phyloP scores from a whole-genome alignment of 2,329 filamentous ascomycete species.

The Lasiodiplodia sp. region DNA sequence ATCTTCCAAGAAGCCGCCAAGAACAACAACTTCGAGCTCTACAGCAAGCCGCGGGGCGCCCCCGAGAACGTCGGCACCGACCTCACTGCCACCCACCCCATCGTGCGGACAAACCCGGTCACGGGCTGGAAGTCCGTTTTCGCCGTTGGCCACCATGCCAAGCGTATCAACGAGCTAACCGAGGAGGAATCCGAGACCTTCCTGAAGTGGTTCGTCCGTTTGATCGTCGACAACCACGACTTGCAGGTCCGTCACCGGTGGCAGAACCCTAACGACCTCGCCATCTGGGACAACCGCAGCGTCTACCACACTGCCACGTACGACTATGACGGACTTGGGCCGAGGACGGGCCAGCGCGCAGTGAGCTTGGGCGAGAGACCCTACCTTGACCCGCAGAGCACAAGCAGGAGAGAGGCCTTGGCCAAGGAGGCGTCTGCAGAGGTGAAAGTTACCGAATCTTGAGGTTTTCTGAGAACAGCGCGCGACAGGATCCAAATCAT shows the following conservation, averaged over 20 bases:
- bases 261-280: constrained; percentile 58
- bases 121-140: constrained; percentile 67
- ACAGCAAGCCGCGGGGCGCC: constrained; percentile 57
- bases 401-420: constrained; percentile 53
- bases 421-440: constrained; percentile 7
- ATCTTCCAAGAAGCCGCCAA: constrained; percentile 51
- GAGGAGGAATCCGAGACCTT: constrained; percentile 52
- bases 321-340: constrained; percentile 63
- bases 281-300: constrained; percentile 72
- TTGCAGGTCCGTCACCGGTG: constrained; percentile 59
- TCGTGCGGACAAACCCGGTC: constrained; percentile 68
- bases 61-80: constrained; percentile 63
- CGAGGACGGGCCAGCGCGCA: constrained; percentile 59
- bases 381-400: constrained; percentile 60
- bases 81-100: constrained; percentile 61
- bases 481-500: too few relatives aligned
- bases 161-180: constrained; percentile 54
- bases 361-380: constrained; percentile 64
- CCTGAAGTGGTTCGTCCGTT: constrained; percentile 51
- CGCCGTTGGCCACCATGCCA: constrained; percentile 60
- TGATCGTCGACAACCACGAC: constrained; percentile 59
- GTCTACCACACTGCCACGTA: constrained; percentile 68
- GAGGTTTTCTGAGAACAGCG: background rate
- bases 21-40: constrained; percentile 52
- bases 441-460: background rate